Base-by-base conservation (phyloP, 2,329 filamentous ascomycete genomes). In the Nemania bipapillata region DNA sequence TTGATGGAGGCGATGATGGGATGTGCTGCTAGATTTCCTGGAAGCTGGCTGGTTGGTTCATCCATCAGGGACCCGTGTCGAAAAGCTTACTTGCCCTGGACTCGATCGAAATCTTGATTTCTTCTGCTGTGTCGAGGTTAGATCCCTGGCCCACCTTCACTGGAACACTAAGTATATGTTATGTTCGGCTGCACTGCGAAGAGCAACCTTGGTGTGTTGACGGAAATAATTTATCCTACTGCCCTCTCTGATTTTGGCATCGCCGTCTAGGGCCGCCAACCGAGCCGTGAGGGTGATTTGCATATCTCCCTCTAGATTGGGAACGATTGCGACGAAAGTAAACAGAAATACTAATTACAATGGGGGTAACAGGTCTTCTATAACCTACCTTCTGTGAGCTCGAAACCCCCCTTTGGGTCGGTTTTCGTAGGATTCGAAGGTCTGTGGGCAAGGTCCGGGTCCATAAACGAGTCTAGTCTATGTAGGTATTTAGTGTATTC, bases 241-340 rank as follows among this genome's bases (percentile, higher is more conserved):
- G 32, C 37, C 50, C 37, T 53, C 52, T 47, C 32, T 45, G 50
- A 45, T 61, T 57, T 49, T 57, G 32, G 56, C 56, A 42, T 61
- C 50, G 61, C 56, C 62, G 55, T 54, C 35, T 35, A 65, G 66
- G 66, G 62, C 66, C 66, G 66, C 26, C 45, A 58, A 45, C 62
- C 66, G 62, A 65, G 56, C 52, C 60, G 50, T 40, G 56, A 68
- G 61, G 40, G 28, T 20, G 26, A 35, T 35, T 47, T 53, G 32
- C 45, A 32, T 20, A 47, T 11, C 37, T 28, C 20, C 22, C 53
- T 24, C 50, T 32, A 15, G 42, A 53, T 56, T 35, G 22, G 60
- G 28, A 42, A 9, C 4, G 17, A 53, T 20, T 12, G 26, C 40
- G n/a, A 64, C 12, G 22, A 7, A 42, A 64, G n/a, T n/a, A n/a